These are phyloP conservation scores for Pseudopithomyces maydicus DNA, from an alignment of 2,329 filamentous ascomycete species.

Conservation along the genomic window DNA sequence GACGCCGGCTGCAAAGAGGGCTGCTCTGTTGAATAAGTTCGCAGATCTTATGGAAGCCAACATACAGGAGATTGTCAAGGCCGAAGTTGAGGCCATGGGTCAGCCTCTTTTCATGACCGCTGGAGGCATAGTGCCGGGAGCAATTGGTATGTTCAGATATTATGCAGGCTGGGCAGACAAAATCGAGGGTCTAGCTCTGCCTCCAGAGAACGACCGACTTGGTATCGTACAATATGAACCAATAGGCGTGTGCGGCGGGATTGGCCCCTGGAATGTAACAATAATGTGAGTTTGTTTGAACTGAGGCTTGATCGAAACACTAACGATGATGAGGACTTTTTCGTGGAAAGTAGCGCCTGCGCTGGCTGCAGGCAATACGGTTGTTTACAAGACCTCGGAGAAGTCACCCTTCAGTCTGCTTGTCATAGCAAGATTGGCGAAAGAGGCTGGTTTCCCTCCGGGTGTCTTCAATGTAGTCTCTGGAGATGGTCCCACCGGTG, in stretches of 20 bases:
- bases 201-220: slow-evolving; percentile 12
- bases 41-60: slow-evolving; percentile 25
- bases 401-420: slow-evolving; percentile 31
- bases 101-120: slow-evolving; percentile 15
- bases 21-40: slow-evolving; percentile 26
- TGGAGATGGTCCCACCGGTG: slow-evolving; percentile 38
- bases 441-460: slow-evolving; percentile 44
- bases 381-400: slow-evolving; percentile 36
- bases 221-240: slow-evolving; percentile 29
- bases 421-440: slow-evolving; percentile 30
- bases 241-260: slow-evolving; percentile 36
- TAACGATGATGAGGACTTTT: slow-evolving; percentile 17
- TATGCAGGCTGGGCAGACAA: slow-evolving; percentile 31
- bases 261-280: slow-evolving; percentile 36
- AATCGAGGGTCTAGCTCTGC: slow-evolving; percentile 26
- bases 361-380: slow-evolving; percentile 39
- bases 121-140: slow-evolving; percentile 9
- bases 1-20: slow-evolving; percentile 27
- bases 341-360: slow-evolving; percentile 38
- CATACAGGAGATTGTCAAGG: slow-evolving; percentile 16
- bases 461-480: slow-evolving; percentile 47
- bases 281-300: slow-evolving; percentile 15
- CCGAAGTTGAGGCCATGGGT: slow-evolving; percentile 24
- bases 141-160: slow-evolving; percentile 15
- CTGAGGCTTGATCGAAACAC: neutral